Conservation (phyloP, 129 eudicot species). For the Glebionis coronaria region DNA sequence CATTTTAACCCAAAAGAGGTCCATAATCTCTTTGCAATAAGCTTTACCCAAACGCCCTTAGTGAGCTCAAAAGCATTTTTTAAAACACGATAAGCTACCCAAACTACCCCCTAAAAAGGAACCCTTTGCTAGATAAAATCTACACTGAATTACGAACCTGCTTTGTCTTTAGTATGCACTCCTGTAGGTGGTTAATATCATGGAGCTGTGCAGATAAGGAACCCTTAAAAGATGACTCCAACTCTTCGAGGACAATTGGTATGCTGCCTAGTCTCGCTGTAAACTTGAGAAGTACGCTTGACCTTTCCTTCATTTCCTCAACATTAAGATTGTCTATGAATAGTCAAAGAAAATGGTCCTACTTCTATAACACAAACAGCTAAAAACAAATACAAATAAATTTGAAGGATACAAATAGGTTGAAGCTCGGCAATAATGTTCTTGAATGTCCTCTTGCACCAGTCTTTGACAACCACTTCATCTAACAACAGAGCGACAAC, state of each 20-base stretch:
- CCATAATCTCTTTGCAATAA: too few relatives aligned
- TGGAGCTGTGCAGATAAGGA: slow-evolving; percentile 76
- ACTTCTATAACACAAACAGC: background rate
- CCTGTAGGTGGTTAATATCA: slow-evolving; percentile 80
- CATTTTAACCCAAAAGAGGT: too few relatives aligned
- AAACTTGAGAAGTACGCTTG: slow-evolving; percentile 56
- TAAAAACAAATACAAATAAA: slow-evolving; percentile 7
- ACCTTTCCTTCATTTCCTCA: slow-evolving; percentile 47
- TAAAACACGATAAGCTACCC: too few relatives aligned
- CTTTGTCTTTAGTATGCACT: slow-evolving; percentile 69
- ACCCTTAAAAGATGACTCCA: slow-evolving; percentile 75
- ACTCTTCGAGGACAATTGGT: slow-evolving; percentile 75
- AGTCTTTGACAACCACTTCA: slow-evolving; percentile 95
- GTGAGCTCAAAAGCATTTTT: too few relatives aligned
- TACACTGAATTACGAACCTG: slow-evolving; percentile 53
- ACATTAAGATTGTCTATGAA: slow-evolving; percentile 51
- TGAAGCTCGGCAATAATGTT: too few relatives aligned
- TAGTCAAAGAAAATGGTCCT: slow-evolving; percentile 26
- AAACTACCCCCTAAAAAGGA: too few relatives aligned
- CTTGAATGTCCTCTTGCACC: slow-evolving; percentile 88
- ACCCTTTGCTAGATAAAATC: background rate
- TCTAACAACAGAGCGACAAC: slow-evolving; percentile 85
- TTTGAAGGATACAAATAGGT: too few relatives aligned
- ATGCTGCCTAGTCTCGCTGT: slow-evolving; percentile 63
- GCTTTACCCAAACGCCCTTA: too few relatives aligned